A percentile compares a stretch with the other conserved stretches of the same genome.
These are phyloP conservation scores for Teunomyces aglyptinius DNA, from an alignment of 805 yeast species.

Conservation along the genomic window DNA sequence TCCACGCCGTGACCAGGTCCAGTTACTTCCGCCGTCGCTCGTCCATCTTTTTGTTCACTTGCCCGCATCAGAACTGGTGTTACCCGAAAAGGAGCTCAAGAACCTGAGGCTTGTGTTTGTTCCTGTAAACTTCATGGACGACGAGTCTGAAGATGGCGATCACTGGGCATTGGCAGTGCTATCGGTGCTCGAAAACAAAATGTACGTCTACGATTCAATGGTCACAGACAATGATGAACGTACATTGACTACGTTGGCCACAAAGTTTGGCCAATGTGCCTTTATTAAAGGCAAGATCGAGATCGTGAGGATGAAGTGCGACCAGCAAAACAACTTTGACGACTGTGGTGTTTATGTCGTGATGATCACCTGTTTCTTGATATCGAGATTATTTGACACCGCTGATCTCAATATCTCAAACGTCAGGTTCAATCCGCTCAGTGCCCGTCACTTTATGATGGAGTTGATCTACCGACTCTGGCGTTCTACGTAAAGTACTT, in stretches of 20 bases:
- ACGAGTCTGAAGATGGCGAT: constrained; percentile 62
- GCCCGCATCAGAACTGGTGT: constrained; percentile 38
- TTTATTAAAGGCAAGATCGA: constrained; percentile 10
- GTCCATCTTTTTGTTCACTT: constrained; percentile 57
- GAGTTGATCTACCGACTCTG: constrained; percentile 14
- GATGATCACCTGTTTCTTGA: constrained; percentile 33
- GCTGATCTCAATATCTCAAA: constrained; percentile 33
- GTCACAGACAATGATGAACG: constrained; percentile 17
- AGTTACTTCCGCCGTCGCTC: constrained; percentile 56
- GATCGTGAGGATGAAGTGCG: constrained; percentile 37
- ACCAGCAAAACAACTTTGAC: constrained; percentile 63
- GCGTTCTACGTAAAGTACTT: constrained; percentile 15
- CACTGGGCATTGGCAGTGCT: constrained; percentile 74
- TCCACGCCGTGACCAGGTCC: constrained; percentile 25
- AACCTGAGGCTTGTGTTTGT: constrained; percentile 51
- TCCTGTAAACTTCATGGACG: constrained; percentile 63
- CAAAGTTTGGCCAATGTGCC: constrained; percentile 20
- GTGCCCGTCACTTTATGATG: constrained; percentile 42
- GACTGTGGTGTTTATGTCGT: constrained; percentile 58
- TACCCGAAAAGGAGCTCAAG: constrained; percentile 32
- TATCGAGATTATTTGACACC: constrained; percentile 6
- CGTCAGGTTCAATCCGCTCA: constrained; percentile 47
- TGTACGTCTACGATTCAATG: constrained; percentile 63
- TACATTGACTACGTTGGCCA: constrained; percentile 24
- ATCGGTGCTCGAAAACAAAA: constrained; percentile 44